Evolutionary conservation across 148 eudicot species (phyloP).

Genomic region (Pharnaceum exiguum): DNA sequence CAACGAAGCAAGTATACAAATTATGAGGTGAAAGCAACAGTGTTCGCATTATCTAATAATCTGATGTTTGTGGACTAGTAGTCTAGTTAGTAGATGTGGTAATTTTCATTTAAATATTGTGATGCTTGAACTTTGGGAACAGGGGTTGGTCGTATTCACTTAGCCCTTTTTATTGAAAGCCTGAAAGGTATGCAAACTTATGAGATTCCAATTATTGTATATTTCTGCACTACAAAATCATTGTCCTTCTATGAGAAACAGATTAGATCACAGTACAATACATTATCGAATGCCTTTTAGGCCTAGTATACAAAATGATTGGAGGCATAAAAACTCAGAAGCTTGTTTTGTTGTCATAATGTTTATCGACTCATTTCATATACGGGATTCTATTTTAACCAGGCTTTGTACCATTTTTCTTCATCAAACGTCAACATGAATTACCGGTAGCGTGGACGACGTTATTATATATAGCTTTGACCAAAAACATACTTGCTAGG

Average conservation of each 20-base stretch:
- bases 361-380: background rate
- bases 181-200: background rate
- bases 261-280: background rate
- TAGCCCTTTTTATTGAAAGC: conserved; percentile 3
- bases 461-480: no score
- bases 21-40: conserved; percentile 24
- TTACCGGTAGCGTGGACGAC: no score
- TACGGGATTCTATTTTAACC: background rate
- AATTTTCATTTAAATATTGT: background rate
- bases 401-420: background rate
- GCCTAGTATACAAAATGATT: background rate
- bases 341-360: background rate
- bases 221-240: background rate
- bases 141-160: conserved; percentile 15
- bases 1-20: conserved; percentile 12
- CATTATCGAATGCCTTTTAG: background rate
- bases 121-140: conserved; percentile 17
- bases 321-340: background rate
- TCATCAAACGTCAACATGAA: no score
- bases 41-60: background rate
- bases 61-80: background rate
- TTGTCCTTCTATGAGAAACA: conserved; percentile 6
- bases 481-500: no score
- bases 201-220: background rate
- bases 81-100: conserved; percentile 10